These are phyloP conservation scores for Oidium heveae DNA, from an alignment of 2,329 filamentous ascomycete species.

Conservation along the genomic window DNA sequence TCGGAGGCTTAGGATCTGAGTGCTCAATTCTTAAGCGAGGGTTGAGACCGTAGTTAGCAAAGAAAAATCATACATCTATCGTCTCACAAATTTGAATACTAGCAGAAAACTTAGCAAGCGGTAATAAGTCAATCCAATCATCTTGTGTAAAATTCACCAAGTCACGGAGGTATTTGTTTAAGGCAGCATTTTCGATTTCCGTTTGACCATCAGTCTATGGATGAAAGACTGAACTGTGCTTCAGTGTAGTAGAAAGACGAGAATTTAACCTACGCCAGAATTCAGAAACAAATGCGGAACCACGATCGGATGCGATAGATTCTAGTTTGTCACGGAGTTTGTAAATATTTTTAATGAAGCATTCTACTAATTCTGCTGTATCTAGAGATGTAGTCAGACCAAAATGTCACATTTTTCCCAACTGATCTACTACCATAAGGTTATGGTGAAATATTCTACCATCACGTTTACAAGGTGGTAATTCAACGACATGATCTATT, in stretches of 20 bases:
- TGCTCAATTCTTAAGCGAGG: slow-evolving; percentile 1
- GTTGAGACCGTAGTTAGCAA: neutral
- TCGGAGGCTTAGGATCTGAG: neutral
- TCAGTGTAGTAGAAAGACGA: neutral
- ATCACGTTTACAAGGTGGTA: neutral
- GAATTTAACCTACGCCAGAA: neutral
- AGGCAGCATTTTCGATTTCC: neutral
- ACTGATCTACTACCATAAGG: too few relatives aligned
- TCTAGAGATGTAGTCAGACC: too few relatives aligned
- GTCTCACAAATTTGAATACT: slow-evolving; percentile 2
- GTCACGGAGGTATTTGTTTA: neutral
- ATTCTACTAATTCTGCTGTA: too few relatives aligned
- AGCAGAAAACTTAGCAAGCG: slow-evolving; percentile 4
- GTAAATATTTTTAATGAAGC: too few relatives aligned
- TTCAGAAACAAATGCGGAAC: too few relatives aligned
- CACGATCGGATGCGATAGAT: too few relatives aligned
- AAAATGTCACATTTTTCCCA: too few relatives aligned
- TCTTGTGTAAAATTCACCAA: slow-evolving; percentile 3
- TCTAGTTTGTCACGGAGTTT: too few relatives aligned
- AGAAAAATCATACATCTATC: neutral
- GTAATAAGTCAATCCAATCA: too few relatives aligned
- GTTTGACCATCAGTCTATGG: too few relatives aligned
- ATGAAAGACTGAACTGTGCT: neutral
- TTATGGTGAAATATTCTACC: neutral
- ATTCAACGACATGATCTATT: slow-evolving; percentile 1